Evolutionary conservation across 192 early-diverging fungal genomes (phyloP).

Genomic region (Backusella psychrophila): DNA sequence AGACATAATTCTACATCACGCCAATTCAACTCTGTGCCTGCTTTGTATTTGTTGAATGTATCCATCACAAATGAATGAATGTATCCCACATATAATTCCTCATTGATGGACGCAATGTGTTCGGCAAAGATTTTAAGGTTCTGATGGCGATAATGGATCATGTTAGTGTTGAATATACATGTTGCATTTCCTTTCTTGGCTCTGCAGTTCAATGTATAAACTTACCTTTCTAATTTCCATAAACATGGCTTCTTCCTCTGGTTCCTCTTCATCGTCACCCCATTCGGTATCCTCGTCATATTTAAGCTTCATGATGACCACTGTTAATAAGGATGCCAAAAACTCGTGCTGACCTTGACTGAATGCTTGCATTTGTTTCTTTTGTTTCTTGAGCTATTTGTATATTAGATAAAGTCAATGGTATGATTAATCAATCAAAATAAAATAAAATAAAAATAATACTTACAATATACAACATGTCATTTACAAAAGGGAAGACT

Average conservation of each 20-base stretch:
- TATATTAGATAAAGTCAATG: conserved; percentile 5
- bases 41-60: conserved; percentile 58
- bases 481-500: conserved; percentile 75
- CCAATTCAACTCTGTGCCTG: conserved; percentile 60
- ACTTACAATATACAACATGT: conserved; percentile 67
- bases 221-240: conserved; percentile 64
- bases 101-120: conserved; percentile 70
- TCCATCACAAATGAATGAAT: conserved; percentile 58
- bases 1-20: conserved; percentile 74
- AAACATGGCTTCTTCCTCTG: conserved; percentile 72
- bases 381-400: conserved; percentile 54
- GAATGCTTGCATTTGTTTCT: conserved; percentile 42
- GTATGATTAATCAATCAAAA: conserved; percentile 19
- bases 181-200: no score
- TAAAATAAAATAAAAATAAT: conserved; percentile 4
- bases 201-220: neutral
- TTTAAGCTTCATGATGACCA: conserved; percentile 84
- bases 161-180: neutral
- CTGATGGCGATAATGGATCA: conserved; percentile 32
- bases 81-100: conserved; percentile 54
- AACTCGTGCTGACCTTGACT: conserved; percentile 48
- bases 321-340: conserved; percentile 55
- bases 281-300: conserved; percentile 84
- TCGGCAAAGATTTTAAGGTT: conserved; percentile 71
- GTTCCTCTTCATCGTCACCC: conserved; percentile 67